These are phyloP conservation scores for Heliamphora ciliata DNA, from an alignment of 179 eudicot species.

Conservation along the genomic window DNA sequence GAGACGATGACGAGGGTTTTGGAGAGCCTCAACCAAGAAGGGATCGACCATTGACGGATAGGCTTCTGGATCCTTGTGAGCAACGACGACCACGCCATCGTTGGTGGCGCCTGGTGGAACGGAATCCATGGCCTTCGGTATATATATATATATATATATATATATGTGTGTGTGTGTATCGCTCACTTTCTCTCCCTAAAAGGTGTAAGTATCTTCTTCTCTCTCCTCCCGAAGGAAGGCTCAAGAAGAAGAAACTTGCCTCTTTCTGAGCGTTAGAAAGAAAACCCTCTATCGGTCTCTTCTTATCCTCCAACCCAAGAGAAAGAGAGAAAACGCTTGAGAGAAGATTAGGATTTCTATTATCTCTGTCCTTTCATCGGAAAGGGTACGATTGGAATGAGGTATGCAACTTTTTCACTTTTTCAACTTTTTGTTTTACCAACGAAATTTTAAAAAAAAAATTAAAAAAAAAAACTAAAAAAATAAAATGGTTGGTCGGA, in stretches of 20 bases:
- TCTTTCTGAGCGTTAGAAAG: no score
- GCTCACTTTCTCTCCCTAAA: not conserved
- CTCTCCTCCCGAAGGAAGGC: conserved; percentile 23
- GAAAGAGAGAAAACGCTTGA: no score
- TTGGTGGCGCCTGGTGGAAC: conserved; percentile 9
- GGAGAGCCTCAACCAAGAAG: conserved; percentile 81
- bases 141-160: not conserved
- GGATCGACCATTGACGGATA: conserved; percentile 52
- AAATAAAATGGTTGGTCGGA: no score
- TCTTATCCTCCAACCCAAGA: no score
- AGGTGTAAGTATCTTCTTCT: conserved; percentile 19
- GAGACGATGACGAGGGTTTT: conserved; percentile 82
- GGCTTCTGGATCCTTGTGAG: not conserved
- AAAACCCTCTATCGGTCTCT: no score
- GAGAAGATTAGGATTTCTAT: no score
- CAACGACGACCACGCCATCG: conserved; percentile 1
- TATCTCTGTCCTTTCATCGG: no score
- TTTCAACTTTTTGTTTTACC: no score
- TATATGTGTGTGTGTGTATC: not conserved
- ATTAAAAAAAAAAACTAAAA: no score
- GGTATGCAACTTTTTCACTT: no score
- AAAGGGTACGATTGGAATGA: no score
- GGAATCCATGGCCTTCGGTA: conserved; percentile 8
- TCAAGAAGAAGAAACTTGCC: conserved; percentile 28
- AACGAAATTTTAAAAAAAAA: no score